A percentile compares a stretch with the other conserved stretches of the same genome.
phyloP scores from a whole-genome alignment of 495 filamentous ascomycete genomes.

The Aspergillus affinis region DNA sequence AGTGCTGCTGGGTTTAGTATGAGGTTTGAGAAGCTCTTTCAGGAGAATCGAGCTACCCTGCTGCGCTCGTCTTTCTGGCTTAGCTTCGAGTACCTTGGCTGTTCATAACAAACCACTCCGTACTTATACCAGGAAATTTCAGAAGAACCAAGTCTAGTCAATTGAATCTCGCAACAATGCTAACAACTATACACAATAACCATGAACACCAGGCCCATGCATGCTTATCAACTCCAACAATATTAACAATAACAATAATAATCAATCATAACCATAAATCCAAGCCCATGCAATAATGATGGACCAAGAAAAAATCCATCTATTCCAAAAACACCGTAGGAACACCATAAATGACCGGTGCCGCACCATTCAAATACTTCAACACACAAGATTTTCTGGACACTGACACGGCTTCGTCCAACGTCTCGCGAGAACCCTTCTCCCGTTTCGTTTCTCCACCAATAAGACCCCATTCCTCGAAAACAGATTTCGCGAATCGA shows the following conservation, averaged over 20 bases:
- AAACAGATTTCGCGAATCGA: slow-evolving; percentile 72
- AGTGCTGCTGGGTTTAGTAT: no score
- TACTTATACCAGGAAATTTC: no score
- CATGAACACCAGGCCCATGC: not conserved
- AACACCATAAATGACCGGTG: slow-evolving; percentile 90
- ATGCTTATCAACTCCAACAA: not conserved
- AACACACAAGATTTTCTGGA: slow-evolving; percentile 76
- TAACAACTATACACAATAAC: not conserved
- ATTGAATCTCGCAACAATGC: not conserved
- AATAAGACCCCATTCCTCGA: slow-evolving; percentile 85
- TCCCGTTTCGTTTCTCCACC: slow-evolving; percentile 14
- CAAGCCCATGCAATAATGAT: not conserved
- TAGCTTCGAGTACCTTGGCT: no score
- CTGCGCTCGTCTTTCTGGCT: no score
- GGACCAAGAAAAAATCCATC: slow-evolving; percentile 5
- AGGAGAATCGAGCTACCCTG: no score
- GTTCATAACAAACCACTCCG: no score
- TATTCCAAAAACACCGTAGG: slow-evolving; percentile 72
- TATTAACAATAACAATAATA: not conserved
- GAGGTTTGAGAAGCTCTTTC: no score
- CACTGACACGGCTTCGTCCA: slow-evolving; percentile 77
- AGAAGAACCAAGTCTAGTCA: not conserved
- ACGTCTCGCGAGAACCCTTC: slow-evolving; percentile 24
- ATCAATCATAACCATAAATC: not conserved
- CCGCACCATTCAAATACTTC: slow-evolving; percentile 88